Percentiles rank a stretch among this genome's conserved stretches.
Evolutionary conservation across 495 filamentous ascomycete species (phyloP).

Genomic region (Aspergillus funiculosus): DNA sequence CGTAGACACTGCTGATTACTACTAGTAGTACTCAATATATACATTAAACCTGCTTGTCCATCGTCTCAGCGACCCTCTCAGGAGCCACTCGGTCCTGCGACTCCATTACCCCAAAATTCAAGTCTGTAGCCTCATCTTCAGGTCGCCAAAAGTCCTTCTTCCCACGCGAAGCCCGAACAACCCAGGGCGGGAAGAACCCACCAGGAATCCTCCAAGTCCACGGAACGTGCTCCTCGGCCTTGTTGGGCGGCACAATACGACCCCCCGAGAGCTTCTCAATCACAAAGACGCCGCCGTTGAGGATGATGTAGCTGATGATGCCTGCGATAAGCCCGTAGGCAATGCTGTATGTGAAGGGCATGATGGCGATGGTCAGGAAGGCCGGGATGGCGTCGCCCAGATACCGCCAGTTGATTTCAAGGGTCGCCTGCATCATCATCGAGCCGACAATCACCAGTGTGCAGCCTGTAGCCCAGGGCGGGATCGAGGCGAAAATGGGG

Average conservation of each 20-base stretch:
- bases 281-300: slow-evolving; percentile 62
- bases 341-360: slow-evolving; percentile 85
- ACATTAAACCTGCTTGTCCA: no score
- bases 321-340: slow-evolving; percentile 75
- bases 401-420: slow-evolving; percentile 81
- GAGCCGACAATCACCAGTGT: slow-evolving; percentile 75
- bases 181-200: slow-evolving; percentile 65
- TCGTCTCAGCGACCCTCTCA: slow-evolving; percentile 1
- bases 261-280: slow-evolving; percentile 59
- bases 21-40: no score
- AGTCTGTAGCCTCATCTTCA: slow-evolving; percentile 27
- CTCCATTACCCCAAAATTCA: slow-evolving; percentile 8
- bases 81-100: slow-evolving; percentile 11
- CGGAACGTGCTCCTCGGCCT: slow-evolving; percentile 59
- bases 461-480: slow-evolving; percentile 77
- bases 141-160: slow-evolving; percentile 62
- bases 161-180: slow-evolving; percentile 52
- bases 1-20: no score
- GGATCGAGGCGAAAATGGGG: slow-evolving; percentile 79
- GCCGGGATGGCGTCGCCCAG: slow-evolving; percentile 71
- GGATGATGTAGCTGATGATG: slow-evolving; percentile 63
- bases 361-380: slow-evolving; percentile 71
- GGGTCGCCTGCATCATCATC: slow-evolving; percentile 69
- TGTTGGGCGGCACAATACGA: slow-evolving; percentile 64
- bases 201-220: slow-evolving; percentile 67